Evolutionary conservation across 768 basidiomycete species (phyloP), one percentile per base, ranked within the genome.

Genomic region (Auriculariales sp.): DNA sequence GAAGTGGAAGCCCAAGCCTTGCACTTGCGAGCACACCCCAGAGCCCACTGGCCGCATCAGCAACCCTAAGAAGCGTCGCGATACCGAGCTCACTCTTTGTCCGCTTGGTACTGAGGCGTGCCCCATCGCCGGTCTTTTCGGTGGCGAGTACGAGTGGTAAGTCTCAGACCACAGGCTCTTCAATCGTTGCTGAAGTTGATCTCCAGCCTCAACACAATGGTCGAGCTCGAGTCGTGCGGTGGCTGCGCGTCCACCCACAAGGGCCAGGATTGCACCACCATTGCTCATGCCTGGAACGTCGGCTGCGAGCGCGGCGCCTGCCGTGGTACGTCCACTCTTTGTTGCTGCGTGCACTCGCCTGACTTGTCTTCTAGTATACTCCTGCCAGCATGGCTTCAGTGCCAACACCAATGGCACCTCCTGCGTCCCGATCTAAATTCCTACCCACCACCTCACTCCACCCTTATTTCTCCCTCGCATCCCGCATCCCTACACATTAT

Each of bases 191-290:
- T 49, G 15, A 17, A 27, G 30, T 28, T 11, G 4, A 22, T 34
- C 3, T 22, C 10, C 24, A 57, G 70, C 58, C 57, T 88, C 47
- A 81, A 89, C 63, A 72, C 72, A 28, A 55, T 63, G 15, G 66
- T 65, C 36, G 83, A 87, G 52, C 71, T 88, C 42, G 70, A 77
- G 52, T 78, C 79, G 12, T 89, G 86, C 63, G 86, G 85, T 54
- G 86, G 87, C 27, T 89, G 86, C 59, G 63, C 74, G 2, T 70
- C 74, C 15, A 62, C 73, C n/a, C 77, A 77, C 17, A 58, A 65
- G 35, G 86, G 86, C 24, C 66, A 77, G 61, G 81, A 90, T 62
- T 90, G 85, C 63, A 78, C 78, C 15, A 64, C 71, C 39, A 85
- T 89, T 55, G 53, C 64, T 39, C 75, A 78, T 44, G 78, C 73